Conservation (phyloP, 352 stramenopile species). For the Phytophthora sojae region DNA sequence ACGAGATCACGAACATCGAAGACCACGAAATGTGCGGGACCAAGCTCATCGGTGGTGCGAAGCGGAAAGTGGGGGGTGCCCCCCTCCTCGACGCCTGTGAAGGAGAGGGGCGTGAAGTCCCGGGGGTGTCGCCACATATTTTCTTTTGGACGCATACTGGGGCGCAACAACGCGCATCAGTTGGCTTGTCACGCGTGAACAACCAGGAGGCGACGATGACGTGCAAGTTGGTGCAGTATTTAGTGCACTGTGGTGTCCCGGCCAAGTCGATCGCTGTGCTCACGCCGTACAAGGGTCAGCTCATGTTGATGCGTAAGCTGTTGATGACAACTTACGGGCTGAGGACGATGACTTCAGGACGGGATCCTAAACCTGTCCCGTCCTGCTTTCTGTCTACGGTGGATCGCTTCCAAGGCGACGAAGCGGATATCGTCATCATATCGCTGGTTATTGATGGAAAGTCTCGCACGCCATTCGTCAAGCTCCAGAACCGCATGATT, state of each 20-base stretch:
- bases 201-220: constrained; percentile 79
- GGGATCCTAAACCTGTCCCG: constrained; percentile 33
- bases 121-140: constrained; percentile 75
- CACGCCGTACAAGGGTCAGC: constrained; percentile 91
- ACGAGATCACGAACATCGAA: constrained; percentile 81
- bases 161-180: constrained; percentile 58
- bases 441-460: constrained; percentile 91
- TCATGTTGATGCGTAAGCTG: constrained; percentile 86
- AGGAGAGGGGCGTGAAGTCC: constrained; percentile 75
- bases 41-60: constrained; percentile 54
- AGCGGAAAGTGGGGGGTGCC: not conserved
- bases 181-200: constrained; percentile 85
- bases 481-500: constrained; percentile 91
- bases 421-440: constrained; percentile 89
- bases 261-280: constrained; percentile 82
- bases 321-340: constrained; percentile 59
- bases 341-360: constrained; percentile 32
- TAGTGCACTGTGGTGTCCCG: constrained; percentile 79
- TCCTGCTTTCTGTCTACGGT: constrained; percentile 84
- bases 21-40: constrained; percentile 72
- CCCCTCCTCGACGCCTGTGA: constrained; percentile 43
- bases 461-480: constrained; percentile 89
- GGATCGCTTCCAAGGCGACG: constrained; percentile 91
- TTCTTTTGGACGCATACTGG: constrained; percentile 89
- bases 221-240: constrained; percentile 77